Evolutionary conservation across 345 rosid species (phyloP).

Genomic region (Angophora floribunda): DNA sequence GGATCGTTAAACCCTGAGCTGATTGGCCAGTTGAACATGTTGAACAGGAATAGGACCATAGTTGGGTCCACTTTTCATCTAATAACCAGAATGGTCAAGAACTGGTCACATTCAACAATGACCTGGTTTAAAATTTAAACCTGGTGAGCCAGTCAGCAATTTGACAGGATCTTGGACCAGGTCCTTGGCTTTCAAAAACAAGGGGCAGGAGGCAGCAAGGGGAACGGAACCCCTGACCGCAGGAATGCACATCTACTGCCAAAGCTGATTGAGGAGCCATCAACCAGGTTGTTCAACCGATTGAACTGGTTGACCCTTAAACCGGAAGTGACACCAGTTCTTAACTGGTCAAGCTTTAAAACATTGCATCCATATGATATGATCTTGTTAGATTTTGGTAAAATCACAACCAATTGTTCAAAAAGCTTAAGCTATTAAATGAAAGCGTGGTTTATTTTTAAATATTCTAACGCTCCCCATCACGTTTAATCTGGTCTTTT

Average conservation of each 20-base stretch:
- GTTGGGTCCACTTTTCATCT: not conserved
- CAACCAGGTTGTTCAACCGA: not conserved
- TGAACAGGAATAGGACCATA: not conserved
- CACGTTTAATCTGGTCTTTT: too few species aligned
- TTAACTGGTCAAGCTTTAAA: not conserved
- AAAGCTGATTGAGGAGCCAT: not conserved
- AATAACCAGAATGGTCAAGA: not conserved
- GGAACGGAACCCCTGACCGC: not conserved
- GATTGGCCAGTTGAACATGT: not conserved
- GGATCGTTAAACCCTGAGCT: not conserved
- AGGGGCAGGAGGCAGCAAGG: not conserved
- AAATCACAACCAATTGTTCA: too few species aligned
- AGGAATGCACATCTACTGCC: not conserved
- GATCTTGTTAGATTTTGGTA: too few species aligned
- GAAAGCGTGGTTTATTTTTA: too few species aligned
- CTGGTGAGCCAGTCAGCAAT: not conserved
- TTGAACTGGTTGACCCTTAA: not conserved
- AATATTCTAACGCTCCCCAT: too few species aligned
- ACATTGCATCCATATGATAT: not conserved
- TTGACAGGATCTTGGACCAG: not conserved
- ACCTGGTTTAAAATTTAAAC: not conserved
- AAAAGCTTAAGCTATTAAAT: too few species aligned
- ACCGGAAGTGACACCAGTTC: not conserved
- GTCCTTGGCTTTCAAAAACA: not conserved
- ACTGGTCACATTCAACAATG: not conserved